Conservation (phyloP, 2,329 filamentous ascomycete species). For the Xylaria sp. region DNA sequence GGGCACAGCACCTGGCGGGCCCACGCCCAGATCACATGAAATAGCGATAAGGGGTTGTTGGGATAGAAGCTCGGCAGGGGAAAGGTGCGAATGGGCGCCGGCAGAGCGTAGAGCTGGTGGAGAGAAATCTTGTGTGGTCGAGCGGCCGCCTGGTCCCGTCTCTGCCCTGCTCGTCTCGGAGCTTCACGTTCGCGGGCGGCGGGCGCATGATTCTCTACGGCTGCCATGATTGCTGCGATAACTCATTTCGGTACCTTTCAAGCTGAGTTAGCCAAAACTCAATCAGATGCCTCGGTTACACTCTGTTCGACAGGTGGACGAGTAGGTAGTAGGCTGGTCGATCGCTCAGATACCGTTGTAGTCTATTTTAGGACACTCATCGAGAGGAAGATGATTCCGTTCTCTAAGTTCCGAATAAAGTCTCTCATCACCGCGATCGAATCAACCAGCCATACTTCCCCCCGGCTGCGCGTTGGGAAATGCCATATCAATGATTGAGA, state of each 20-base stretch:
- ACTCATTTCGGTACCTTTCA: slow-evolving; percentile 60
- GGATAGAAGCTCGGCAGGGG: slow-evolving; percentile 90
- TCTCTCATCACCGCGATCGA: slow-evolving; percentile 70
- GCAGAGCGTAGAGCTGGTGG: slow-evolving; percentile 82
- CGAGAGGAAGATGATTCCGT: slow-evolving; percentile 62
- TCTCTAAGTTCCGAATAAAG: slow-evolving; percentile 67
- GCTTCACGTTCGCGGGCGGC: slow-evolving; percentile 36
- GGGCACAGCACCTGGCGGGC: slow-evolving; percentile 76
- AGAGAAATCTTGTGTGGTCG: slow-evolving; percentile 53
- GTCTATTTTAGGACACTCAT: slow-evolving; percentile 80
- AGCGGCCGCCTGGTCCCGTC: slow-evolving; percentile 15
- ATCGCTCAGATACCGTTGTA: slow-evolving; percentile 97
- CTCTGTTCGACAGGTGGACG: not conserved
- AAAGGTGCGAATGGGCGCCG: slow-evolving; percentile 82
- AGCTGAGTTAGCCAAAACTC: slow-evolving; percentile 13
- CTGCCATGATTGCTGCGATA: slow-evolving; percentile 47
- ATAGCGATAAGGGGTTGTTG: slow-evolving; percentile 88
- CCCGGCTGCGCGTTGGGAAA: not conserved
- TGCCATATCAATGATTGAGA: not conserved
- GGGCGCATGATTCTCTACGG: slow-evolving; percentile 42
- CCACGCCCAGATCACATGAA: slow-evolving; percentile 83
- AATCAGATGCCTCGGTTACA: not conserved
- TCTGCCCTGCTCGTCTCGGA: not conserved
- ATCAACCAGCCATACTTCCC: not conserved
- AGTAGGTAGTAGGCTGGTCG: slow-evolving; percentile 6